phyloP scores from a whole-genome alignment of 176 grass and related monocot species.

The Musa acuminata region DNA sequence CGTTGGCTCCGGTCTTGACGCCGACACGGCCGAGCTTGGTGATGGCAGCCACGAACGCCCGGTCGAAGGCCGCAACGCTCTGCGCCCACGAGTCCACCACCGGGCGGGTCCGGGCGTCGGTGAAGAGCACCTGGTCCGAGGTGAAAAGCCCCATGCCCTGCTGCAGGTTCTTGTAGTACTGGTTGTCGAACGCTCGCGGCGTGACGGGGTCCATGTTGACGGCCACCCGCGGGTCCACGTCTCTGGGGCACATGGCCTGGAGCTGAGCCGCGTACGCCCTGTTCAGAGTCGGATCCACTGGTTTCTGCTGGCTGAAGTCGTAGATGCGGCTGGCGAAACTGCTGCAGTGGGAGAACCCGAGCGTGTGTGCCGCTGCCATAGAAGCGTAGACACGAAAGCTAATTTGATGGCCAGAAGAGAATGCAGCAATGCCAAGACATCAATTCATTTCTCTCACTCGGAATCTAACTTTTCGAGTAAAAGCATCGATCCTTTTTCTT shows the following conservation, averaged over 20 bases:
- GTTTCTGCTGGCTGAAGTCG: background rate
- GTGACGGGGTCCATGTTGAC: constrained; percentile 2
- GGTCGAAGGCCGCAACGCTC: background rate
- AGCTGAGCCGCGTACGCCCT: background rate
- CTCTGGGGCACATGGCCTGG: constrained; percentile 1
- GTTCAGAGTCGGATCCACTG: constrained; percentile 2
- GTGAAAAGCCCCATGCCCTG: constrained; percentile 7
- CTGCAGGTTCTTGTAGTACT: constrained; percentile 21
- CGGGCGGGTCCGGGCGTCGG: background rate
- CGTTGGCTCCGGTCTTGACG: constrained; percentile 8
- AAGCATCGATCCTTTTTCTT: no score
- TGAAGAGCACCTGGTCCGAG: constrained; percentile 15
- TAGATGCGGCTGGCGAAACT: constrained; percentile 6
- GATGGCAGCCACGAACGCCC: background rate
- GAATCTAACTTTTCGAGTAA: background rate
- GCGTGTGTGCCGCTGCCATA: background rate
- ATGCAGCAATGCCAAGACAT: background rate
- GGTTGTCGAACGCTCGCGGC: constrained; percentile 1
- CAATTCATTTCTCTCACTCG: background rate
- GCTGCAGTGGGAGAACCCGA: constrained; percentile 5
- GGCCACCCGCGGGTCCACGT: background rate
- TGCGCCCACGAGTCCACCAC: background rate
- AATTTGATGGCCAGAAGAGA: background rate
- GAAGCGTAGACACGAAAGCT: no score
- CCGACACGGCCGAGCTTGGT: constrained; percentile 13